Conservation (phyloP, 2,329 filamentous ascomycete genomes). For the Xylariaceae sp. region DNA sequence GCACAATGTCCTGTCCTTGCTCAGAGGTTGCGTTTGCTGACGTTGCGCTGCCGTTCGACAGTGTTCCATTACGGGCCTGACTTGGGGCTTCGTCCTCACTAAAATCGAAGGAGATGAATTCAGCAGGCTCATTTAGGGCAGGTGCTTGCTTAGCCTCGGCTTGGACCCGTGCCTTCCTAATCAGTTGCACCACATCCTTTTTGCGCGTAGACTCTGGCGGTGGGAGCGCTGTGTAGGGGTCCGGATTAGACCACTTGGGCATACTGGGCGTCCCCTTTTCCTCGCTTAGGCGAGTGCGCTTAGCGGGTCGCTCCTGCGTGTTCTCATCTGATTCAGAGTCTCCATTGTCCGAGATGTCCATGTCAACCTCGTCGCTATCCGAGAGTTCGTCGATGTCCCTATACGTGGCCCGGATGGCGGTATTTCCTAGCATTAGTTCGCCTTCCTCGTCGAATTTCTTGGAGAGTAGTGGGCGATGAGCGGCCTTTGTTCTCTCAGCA, state of each 20-base stretch:
- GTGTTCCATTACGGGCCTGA: conserved; percentile 14
- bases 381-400: conserved; percentile 53
- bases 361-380: conserved; percentile 58
- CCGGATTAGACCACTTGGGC: conserved; percentile 92
- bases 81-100: conserved; percentile 48
- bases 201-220: conserved; percentile 68
- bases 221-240: conserved; percentile 84
- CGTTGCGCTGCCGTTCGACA: not conserved
- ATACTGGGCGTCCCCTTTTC: conserved; percentile 38
- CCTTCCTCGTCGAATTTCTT: conserved; percentile 38
- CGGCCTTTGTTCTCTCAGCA: conserved; percentile 18
- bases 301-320: conserved; percentile 37
- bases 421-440: conserved; percentile 44
- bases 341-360: conserved; percentile 55
- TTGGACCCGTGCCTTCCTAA: conserved; percentile 78
- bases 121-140: conserved; percentile 57
- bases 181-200: conserved; percentile 84
- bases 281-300: conserved; percentile 37
- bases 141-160: conserved; percentile 43
- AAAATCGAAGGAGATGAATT: conserved; percentile 85
- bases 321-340: conserved; percentile 34
- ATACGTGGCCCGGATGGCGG: conserved; percentile 46
- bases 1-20: no score
- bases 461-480: conserved; percentile 42
- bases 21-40: not conserved